Evolutionary conservation across 1,284 basidiomycete genomes (phyloP).

Genomic region (Caloboletus firmus): DNA sequence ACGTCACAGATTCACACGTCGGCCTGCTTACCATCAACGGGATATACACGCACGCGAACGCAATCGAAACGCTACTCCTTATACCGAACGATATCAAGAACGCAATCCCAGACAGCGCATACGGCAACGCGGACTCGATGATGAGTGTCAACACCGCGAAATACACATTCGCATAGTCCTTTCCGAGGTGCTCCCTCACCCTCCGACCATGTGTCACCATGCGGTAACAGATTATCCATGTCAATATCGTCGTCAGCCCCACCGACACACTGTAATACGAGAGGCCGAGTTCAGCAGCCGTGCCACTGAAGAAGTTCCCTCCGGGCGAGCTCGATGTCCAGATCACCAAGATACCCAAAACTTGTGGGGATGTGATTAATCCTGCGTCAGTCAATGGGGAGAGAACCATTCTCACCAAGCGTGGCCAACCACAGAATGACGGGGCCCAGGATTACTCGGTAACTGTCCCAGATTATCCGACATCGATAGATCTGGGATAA

Average conservation of each 20-base stretch:
- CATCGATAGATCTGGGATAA: constrained; percentile 25
- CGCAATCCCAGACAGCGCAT: constrained; percentile 28
- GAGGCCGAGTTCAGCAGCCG: constrained; percentile 22
- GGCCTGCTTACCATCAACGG: constrained; percentile 22
- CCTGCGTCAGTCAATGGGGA: neutral
- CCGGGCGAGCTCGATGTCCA: constrained; percentile 19
- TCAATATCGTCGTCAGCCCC: constrained; percentile 24
- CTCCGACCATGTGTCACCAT: constrained; percentile 19
- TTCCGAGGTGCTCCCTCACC: constrained; percentile 19
- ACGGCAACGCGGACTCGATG: constrained; percentile 32
- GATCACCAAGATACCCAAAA: constrained; percentile 22
- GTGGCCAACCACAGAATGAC: constrained; percentile 25
- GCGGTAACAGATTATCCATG: constrained; percentile 24
- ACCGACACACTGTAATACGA: constrained; percentile 28
- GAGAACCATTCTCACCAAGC: constrained; percentile 19
- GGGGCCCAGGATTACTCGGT: constrained; percentile 19
- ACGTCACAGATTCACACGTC: neutral
- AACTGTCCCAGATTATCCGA: constrained; percentile 17
- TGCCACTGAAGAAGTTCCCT: constrained; percentile 22
- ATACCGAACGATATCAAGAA: constrained; percentile 26
- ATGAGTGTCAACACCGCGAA: constrained; percentile 21
- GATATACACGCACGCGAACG: constrained; percentile 24
- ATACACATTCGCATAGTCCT: constrained; percentile 22
- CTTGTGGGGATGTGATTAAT: constrained; percentile 9
- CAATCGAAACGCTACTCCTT: constrained; percentile 12